Percentiles rank a stretch among this genome's conserved stretches.
Evolutionary conservation across 352 stramenopile genomes (phyloP).

Genomic region (Globisporangium yorkense): DNA sequence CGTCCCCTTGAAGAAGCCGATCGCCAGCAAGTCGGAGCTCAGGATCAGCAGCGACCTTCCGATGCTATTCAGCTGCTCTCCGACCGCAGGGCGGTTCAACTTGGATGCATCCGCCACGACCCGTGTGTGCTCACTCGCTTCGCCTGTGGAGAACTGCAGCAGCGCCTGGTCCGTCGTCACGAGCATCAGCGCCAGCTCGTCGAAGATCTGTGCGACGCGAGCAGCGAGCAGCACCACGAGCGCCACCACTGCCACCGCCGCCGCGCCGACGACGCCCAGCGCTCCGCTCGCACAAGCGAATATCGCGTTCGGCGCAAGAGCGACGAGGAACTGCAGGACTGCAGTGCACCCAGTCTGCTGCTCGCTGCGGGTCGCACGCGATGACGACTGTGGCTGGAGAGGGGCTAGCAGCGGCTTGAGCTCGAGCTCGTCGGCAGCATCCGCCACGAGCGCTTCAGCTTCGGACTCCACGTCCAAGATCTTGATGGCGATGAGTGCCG

Average conservation of each 20-base stretch:
- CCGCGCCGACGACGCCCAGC: constrained; percentile 15
- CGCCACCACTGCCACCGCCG: constrained; percentile 7
- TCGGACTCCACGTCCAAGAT: constrained; percentile 3
- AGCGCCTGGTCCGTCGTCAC: constrained; percentile 1
- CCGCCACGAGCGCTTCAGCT: not conserved
- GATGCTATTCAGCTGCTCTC: not conserved
- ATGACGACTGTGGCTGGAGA: not conserved
- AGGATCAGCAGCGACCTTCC: constrained; percentile 5
- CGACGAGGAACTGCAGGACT: constrained; percentile 1
- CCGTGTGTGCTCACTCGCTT: too few species aligned
- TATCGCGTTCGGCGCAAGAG: constrained; percentile 5
- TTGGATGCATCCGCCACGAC: too few species aligned
- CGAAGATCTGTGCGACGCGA: constrained; percentile 10
- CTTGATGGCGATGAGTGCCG: constrained; percentile 6
- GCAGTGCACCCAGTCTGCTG: not conserved
- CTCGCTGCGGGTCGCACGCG: not conserved
- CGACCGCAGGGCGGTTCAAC: not conserved
- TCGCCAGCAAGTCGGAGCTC: constrained; percentile 10
- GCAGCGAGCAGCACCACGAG: constrained; percentile 23
- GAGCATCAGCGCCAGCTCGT: constrained; percentile 4
- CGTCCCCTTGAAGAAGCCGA: constrained; percentile 11
- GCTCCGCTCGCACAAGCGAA: constrained; percentile 7
- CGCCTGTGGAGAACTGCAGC: constrained; percentile 2
- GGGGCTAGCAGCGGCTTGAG: not conserved
- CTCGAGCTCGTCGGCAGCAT: not conserved